Percentiles rank a stretch among this genome's conserved stretches.
Conservation (phyloP, 768 basidiomycete species). For the Polyporus arcularius region DNA sequence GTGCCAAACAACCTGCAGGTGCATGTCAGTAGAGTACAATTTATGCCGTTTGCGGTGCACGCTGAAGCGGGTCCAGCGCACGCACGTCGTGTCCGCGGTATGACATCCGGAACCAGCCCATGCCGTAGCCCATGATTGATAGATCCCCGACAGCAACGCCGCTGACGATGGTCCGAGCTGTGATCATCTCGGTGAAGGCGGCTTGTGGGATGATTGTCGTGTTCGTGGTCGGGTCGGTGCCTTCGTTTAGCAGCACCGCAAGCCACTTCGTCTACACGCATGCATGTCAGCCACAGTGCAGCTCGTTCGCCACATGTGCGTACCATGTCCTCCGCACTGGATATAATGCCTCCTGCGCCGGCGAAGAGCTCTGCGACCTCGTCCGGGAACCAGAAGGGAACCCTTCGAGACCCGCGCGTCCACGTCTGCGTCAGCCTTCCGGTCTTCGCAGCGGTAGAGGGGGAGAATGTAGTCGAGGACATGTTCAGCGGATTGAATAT, state of each 20-base stretch:
- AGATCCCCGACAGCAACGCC: constrained; percentile 10
- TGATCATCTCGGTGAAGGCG: constrained; percentile 33
- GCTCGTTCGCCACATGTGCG: not conserved
- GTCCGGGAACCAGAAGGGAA: constrained; percentile 38
- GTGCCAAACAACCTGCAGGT: constrained; percentile 35
- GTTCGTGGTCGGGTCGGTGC: constrained; percentile 34
- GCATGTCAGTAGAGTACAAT: not conserved
- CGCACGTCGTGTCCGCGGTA: constrained; percentile 44
- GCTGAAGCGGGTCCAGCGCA: not conserved
- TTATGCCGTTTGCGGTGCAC: too few relatives aligned
- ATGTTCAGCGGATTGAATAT: constrained; percentile 45
- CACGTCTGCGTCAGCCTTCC: constrained; percentile 38
- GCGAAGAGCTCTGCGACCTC: constrained; percentile 29
- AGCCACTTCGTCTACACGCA: constrained; percentile 41
- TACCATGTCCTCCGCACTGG: constrained; percentile 44
- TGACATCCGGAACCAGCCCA: constrained; percentile 42
- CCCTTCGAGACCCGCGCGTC: constrained; percentile 32
- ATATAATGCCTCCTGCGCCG: constrained; percentile 46
- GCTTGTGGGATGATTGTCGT: constrained; percentile 34
- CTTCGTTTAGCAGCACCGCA: constrained; percentile 35
- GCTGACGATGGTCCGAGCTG: constrained; percentile 30
- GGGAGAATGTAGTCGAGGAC: constrained; percentile 41
- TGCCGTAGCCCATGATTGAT: constrained; percentile 40
- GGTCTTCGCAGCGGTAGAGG: constrained; percentile 32
- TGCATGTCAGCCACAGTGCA: not conserved